Percentiles rank a stretch among this genome's conserved stretches.
These are phyloP conservation scores for Aspergillus melleus DNA, from an alignment of 2,329 filamentous ascomycete species.

Conservation along the genomic window DNA sequence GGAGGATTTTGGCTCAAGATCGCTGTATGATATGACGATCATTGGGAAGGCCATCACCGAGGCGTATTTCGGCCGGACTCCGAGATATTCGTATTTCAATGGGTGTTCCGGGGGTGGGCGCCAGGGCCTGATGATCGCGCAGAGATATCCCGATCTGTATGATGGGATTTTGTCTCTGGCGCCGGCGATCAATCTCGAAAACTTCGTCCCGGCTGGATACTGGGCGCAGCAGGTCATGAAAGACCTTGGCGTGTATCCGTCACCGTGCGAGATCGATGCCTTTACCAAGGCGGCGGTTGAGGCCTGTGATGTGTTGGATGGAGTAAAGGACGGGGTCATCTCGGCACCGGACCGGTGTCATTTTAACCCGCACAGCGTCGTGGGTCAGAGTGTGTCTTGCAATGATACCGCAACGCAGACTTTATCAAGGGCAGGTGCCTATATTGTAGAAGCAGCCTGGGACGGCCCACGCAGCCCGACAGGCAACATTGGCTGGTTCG, in stretches of 20 bases:
- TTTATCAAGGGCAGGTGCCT: background rate
- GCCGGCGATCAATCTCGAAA: conserved; percentile 45
- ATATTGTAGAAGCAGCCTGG: conserved; percentile 3
- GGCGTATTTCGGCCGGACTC: conserved; percentile 29
- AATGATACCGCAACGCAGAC: background rate
- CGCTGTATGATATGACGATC: conserved; percentile 35
- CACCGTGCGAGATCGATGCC: background rate
- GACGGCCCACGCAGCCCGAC: background rate
- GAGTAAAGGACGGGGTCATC: background rate
- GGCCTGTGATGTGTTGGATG: background rate
- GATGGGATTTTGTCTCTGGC: conserved; percentile 54
- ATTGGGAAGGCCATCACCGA: conserved; percentile 29
- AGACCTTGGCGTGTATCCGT: background rate
- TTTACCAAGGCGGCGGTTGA: background rate
- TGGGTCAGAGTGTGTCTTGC: background rate
- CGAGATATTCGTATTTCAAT: conserved; percentile 19
- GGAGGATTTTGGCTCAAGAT: conserved; percentile 33
- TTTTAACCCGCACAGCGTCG: conserved; percentile 4
- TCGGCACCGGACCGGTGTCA: conserved; percentile 2
- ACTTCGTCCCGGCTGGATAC: conserved; percentile 16
- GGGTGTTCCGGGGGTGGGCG: conserved; percentile 25
- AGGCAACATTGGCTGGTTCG: conserved; percentile 36
- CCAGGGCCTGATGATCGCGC: conserved; percentile 38
- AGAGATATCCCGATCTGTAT: conserved; percentile 57
- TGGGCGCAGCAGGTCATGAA: conserved; percentile 11